Base-by-base conservation (phyloP, 768 basidiomycete genomes). In the Lactarius psammicola region DNA sequence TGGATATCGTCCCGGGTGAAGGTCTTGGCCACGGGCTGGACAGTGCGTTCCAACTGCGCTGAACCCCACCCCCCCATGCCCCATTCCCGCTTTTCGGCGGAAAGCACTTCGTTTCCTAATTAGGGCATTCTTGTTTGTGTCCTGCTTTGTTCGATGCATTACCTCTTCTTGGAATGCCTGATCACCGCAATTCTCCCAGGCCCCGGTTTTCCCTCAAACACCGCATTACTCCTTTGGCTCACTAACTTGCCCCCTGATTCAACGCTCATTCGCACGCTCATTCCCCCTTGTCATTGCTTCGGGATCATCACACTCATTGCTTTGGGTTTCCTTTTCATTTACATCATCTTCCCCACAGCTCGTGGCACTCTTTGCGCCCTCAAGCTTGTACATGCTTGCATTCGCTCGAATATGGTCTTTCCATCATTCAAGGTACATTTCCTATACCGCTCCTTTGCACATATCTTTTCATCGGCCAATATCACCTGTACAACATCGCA, bases 11-110 rank as follows among this genome's bases (percentile, higher is more conserved):
- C 66, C 54, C 74, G 71, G 64, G 72, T 70, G 61, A 74, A 72
- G 60, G 72, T 73, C 71, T 74, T 18, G 77, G 77, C 36, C 66
- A 74, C 54, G 77, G 78, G 63, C 74, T 92, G 58, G 90, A 83
- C 33, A 91, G 89, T 71, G 90, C 90, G 31, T 90, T 93, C 74
- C 86, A 88, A 69, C 75, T 89, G 75, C 80, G 77, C 17, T 88
- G 80, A 67, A 33, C 40, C 67, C 33, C 17, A 17, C 17, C 18
- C 31, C 34, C 28, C 36, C 49, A 33, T 26, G 20, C 23, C 13
- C 13, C 15, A 38, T 36, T 8, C 30, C 23, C 15, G 5, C 15
- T 38, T 18, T 40, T 59, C 20, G 1, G 26, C 4, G 26, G 26
- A 28, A 46, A 33, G 44, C 59, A 26, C 28, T 34, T 49, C 26